Evolutionary conservation across 345 rosid genomes (phyloP).

Genomic region (Eucalyptus erythrocorys): DNA sequence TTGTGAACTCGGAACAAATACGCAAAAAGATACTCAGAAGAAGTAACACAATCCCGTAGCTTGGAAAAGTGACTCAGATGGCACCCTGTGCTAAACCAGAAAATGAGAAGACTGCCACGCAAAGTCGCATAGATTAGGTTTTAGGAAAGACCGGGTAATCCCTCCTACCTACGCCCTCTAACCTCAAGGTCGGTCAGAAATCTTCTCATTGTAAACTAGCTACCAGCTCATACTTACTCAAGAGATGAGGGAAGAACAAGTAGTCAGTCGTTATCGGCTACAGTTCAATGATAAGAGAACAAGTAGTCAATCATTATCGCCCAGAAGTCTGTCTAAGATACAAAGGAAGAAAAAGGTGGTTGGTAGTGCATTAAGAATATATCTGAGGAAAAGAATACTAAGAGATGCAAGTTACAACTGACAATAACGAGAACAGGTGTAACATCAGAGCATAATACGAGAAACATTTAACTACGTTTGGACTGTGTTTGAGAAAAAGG

Average conservation of each 20-base stretch:
- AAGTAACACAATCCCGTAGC: background rate
- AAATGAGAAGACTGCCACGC: background rate
- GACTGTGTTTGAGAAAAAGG: background rate
- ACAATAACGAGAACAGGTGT: background rate
- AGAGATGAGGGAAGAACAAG: background rate
- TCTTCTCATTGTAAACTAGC: background rate
- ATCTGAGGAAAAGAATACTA: background rate
- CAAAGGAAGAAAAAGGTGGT: background rate
- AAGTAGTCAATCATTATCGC: background rate
- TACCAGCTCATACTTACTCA: background rate
- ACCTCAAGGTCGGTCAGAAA: background rate
- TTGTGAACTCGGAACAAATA: background rate
- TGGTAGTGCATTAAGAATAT: background rate
- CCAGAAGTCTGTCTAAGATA: background rate
- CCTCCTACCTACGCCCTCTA: background rate
- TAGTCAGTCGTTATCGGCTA: background rate
- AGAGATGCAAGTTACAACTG: background rate
- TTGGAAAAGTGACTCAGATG: background rate
- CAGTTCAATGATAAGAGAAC: background rate
- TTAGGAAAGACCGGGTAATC: background rate
- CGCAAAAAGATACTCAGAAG: background rate
- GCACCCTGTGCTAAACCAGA: background rate
- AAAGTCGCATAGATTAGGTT: background rate
- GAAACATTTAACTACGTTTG: background rate
- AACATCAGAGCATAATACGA: background rate